Evolutionary conservation across 192 early-diverging fungal genomes (phyloP).

Genomic region (Rhizophagus prolifer): DNA sequence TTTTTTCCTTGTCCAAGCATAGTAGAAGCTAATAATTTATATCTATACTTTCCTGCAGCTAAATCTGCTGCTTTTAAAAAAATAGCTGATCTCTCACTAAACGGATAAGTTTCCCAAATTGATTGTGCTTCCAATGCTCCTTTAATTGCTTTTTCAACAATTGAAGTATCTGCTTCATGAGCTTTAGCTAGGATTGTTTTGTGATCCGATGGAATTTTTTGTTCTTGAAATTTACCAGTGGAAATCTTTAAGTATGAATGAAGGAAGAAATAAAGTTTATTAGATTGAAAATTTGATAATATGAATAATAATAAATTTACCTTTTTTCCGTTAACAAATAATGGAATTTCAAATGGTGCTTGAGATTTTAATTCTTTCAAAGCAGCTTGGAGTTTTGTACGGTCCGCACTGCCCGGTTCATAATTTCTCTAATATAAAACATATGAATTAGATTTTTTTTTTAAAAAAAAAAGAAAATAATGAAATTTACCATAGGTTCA

Average conservation of each 20-base stretch:
- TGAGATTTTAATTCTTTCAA: constrained; percentile 70
- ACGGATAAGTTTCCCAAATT: constrained; percentile 90
- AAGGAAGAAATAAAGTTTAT: background rate
- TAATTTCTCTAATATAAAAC: constrained; percentile 57
- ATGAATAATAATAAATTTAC: constrained; percentile 35
- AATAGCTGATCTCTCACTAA: constrained; percentile 91
- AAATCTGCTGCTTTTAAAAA: constrained; percentile 99
- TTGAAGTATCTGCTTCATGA: constrained; percentile 75
- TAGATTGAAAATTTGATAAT: background rate
- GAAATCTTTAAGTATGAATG: constrained; percentile 36
- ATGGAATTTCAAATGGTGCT: constrained; percentile 74
- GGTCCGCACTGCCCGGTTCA: constrained; percentile 71
- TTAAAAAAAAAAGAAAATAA: constrained; percentile 4
- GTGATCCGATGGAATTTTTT: constrained; percentile 84
- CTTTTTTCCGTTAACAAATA: constrained; percentile 85
- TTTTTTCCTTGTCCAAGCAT: constrained; percentile 99
- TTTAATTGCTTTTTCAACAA: constrained; percentile 81
- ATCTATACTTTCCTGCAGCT: constrained; percentile 81
- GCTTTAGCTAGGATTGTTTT: constrained; percentile 75
- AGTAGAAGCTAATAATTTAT: constrained; percentile 87
- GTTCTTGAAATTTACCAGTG: constrained; percentile 66
- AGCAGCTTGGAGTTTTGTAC: constrained; percentile 71
- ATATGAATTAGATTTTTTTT: background rate
- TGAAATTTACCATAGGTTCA: constrained; percentile 72
- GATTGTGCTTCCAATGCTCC: constrained; percentile 81